Evolutionary conservation across 805 yeast genomes (phyloP), one percentile per base, ranked within the genome.

Genomic region (Ogataea trehalophila): DNA sequence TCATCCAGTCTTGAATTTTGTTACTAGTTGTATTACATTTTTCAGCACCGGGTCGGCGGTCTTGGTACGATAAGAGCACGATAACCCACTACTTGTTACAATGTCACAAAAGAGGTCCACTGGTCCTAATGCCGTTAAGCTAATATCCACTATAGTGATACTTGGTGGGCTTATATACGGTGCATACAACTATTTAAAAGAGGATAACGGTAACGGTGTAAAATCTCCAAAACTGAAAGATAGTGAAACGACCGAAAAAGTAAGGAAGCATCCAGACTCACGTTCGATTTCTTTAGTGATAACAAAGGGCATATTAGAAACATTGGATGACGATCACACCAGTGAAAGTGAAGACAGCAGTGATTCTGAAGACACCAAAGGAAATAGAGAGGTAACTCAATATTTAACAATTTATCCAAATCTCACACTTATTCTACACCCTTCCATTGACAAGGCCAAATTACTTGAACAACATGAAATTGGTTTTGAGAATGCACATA

Each of bases 371-470:
- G 33, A 36, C 22, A 48, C 46, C 18, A 5, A 14, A 29, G 36
- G 16, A 13, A 23, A 14, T 26, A 31, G 33, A 29, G 42, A 39
- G 1, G n/a, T 51, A 40, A 41, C 31, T 18, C 44, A 47, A 20
- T 38, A 54, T n/a, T 38, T 63, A 5, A 22, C 44, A 14, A 42
- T 45, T 0, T 58, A 58, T 38, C 55, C 59, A 1, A 57, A 60
- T 40, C 34, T 64, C 18, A 56, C 59, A 2, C 18, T 68, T 1
- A 40, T 68, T 15, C 41, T 66, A 29, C 65, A 65, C 41, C 67
- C 69, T 1, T 42, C 44, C 0, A 33, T 66, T 5, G 46, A 40
- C 26, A 57, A 53, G 36, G 20, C 42, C 2, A 47, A 51, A 14
- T 35, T 61, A 16, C 40, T 60, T 4, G 33, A 41, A 5, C 53